phyloP scores from a whole-genome alignment of 225 moss, liverwort and hornwort species.

The Pseudisothecium myosuroides region DNA sequence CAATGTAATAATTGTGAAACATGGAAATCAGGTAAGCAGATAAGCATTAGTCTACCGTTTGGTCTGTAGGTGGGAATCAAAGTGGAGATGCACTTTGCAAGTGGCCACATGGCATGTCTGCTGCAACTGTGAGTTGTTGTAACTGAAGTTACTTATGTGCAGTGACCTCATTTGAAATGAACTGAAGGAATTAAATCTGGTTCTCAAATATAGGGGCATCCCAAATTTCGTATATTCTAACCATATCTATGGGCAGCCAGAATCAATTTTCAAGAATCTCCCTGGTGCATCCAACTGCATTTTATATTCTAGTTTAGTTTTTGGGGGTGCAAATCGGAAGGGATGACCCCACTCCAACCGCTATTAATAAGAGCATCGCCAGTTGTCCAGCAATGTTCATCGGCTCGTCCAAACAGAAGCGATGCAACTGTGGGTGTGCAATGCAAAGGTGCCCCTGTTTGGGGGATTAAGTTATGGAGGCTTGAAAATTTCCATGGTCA shows the following conservation, averaged over 20 bases:
- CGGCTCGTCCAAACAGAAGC: background rate
- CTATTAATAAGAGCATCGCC: background rate
- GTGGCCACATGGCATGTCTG: background rate
- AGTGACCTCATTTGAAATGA: background rate
- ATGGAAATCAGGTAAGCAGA: background rate
- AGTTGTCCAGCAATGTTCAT: background rate
- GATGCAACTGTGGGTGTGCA: background rate
- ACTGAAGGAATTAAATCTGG: background rate
- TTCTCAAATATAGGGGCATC: too few relatives aligned
- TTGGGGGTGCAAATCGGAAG: background rate
- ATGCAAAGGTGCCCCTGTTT: background rate
- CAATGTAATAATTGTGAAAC: background rate
- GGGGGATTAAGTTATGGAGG: too few relatives aligned
- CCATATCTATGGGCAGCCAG: background rate
- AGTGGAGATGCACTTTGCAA: background rate
- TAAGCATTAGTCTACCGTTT: background rate
- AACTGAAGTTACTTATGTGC: background rate
- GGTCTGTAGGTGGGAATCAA: background rate
- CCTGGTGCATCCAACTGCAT: too few relatives aligned
- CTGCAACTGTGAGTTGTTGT: background rate
- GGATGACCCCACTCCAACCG: background rate
- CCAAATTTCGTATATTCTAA: background rate
- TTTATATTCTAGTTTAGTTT: too few relatives aligned
- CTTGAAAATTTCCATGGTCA: background rate
- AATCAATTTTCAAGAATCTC: background rate